Evolutionary conservation across 1,284 basidiomycete genomes (phyloP).

Genomic region (Cutaneotrichosporon sp.): DNA sequence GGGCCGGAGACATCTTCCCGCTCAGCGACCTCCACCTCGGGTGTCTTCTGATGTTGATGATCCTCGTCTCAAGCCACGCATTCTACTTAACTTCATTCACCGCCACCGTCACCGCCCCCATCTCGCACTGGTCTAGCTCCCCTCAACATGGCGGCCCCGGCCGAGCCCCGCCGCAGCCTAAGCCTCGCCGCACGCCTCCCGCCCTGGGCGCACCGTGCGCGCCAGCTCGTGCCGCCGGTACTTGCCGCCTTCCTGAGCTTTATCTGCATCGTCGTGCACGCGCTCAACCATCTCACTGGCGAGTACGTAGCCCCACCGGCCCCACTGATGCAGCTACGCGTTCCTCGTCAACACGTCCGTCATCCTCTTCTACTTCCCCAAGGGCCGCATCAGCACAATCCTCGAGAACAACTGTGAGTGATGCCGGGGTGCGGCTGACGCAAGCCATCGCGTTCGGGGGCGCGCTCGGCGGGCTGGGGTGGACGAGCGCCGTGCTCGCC

Average conservation of each 20-base stretch:
- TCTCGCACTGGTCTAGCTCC: background rate
- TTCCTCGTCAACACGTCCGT: conserved; percentile 50
- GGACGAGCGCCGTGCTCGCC: conserved; percentile 42
- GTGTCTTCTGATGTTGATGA: too few species aligned
- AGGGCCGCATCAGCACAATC: conserved; percentile 43
- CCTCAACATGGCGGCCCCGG: background rate
- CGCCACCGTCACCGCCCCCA: background rate
- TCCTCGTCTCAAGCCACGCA: background rate
- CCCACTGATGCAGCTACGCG: conserved; percentile 40
- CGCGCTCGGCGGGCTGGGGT: conserved; percentile 41
- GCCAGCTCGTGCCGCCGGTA: conserved; percentile 16
- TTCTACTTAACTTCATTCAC: background rate
- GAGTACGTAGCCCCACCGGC: conserved; percentile 34
- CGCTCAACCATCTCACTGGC: conserved; percentile 36
- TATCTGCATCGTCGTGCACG: conserved; percentile 39
- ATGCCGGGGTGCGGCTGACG: background rate
- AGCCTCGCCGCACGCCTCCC: conserved; percentile 16
- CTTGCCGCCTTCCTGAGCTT: conserved; percentile 36
- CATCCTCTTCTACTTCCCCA: conserved; percentile 53
- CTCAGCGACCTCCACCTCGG: too few species aligned
- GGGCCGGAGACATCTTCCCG: too few species aligned
- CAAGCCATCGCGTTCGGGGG: conserved; percentile 30
- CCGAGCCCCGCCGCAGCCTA: background rate
- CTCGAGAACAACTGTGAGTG: conserved; percentile 45
- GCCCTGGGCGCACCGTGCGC: conserved; percentile 17